Base-by-base conservation (phyloP, 192 early-diverging fungal species). In the Entomortierella beljakovae region DNA sequence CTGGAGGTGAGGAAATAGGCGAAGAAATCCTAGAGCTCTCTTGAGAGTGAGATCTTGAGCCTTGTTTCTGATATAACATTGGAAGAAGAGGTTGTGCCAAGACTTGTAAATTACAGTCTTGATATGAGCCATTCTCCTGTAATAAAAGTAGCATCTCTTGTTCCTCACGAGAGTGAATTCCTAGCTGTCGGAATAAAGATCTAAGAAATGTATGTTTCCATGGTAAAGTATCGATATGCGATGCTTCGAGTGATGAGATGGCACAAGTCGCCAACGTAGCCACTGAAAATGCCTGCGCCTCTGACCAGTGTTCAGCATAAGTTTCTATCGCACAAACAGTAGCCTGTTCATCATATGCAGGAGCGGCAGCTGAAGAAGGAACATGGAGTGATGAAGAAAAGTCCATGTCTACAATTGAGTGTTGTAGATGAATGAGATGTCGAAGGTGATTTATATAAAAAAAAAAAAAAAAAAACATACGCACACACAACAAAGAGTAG, bases 141-240 rank as follows among this genome's bases (percentile, higher is more conserved):
- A 79, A 42, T 0, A 56, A 31, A 22, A 79, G 50, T 2, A 79
- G 37, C 75, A 79, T 79, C 40, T 79, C 75, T 54, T 79, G 75
- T 50, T 79, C 75, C 6, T 70, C 53, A 18, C 75, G 61, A 6
- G 75, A 79, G 5, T 29, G 35, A 33, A 79, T 79, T 2, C 75
- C 75, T 4, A 79, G 52, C 28, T 79, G 75, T 6, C 57, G 61
- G 34, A 79, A 79, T 31, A 79, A 49, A 1, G 67, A 65, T 0
- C 75, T 46, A 6, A 79, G 62, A 33, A 79, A 79, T 13, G 75
- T 64, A 34, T 79, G 75, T 55, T 79, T 79, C 75, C 75, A 79
- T 4, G 75, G 75, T 32, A 79, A 34, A 6, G 75, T 70, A 22
- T 79, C 75, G 35, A 79, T 33, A 22, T 58, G 54, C 8, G 75